Base-by-base conservation (phyloP, 768 basidiomycete species). In the Amanita exitialis region DNA sequence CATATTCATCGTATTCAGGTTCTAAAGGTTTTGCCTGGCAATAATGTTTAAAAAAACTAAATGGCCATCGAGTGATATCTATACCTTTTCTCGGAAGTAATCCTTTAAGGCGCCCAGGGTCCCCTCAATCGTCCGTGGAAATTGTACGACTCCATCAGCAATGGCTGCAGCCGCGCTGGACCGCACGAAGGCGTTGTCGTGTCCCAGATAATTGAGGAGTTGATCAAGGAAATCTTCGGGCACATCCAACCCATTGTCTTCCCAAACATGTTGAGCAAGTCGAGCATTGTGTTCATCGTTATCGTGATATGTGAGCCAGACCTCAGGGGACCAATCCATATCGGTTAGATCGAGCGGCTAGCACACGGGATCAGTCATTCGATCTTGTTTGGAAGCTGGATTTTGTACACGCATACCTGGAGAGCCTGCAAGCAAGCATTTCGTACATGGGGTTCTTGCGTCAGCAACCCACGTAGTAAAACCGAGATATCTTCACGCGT, bases 341-440 rank as follows among this genome's bases (percentile, higher is more conserved):
- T 98, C 95, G 0, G 94, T 97, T 43, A 98, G 65, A 66, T 98
- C 96, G 56, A 98, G 86, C 0, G 93, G 86, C 90, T 97, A 27
- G 44, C 37, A 21, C 4, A 21, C 4, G 13, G 18, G 13, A 23
- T 48, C 20, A 16, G 25, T 10, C 4, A 32, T 21, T 3, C 25
- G 23, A 15, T 27, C 15, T 37, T 7, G 23, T 38, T 25, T 37
- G 13, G 38, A 37, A 32, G 13, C 13, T 32, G 4, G 32, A 5
- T 15, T 35, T 27, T 18, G 47, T 10, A 43, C 5, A 39, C 50
- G 53, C 54, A 16, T 23, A 91, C 93, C 76, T 93, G 90, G 2
- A 98, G 71, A 0, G 93, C 76, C 59, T 94, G 92, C n/a, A 98
- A 69, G 59, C 89, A 91, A 7, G 92, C 83, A 59, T 86, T 87